Percentiles rank a stretch among this genome's conserved stretches.
Evolutionary conservation across 2,329 filamentous ascomycete species (phyloP).

Genomic region (Pezizomycotina sp.): DNA sequence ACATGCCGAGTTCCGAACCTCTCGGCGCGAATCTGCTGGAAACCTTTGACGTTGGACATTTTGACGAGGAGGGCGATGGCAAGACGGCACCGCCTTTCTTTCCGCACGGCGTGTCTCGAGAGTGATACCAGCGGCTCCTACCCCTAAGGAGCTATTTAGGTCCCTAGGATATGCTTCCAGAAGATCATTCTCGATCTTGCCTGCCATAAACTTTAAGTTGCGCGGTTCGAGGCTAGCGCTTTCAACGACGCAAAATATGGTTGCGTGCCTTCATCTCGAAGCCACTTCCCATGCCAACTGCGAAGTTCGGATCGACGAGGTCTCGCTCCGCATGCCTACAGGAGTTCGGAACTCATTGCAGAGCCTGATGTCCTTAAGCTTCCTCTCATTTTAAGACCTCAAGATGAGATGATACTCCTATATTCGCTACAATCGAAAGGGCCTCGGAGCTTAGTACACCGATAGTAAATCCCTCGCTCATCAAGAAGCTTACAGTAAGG

Average conservation of each 20-base stretch:
- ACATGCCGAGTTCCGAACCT: constrained; percentile 51
- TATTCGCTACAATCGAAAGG: constrained; percentile 48
- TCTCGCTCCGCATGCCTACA: too few relatives aligned
- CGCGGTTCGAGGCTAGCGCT: constrained; percentile 47
- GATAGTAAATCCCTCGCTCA: constrained; percentile 35
- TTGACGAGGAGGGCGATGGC: constrained; percentile 45
- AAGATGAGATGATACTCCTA: constrained; percentile 56
- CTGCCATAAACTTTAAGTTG: constrained; percentile 55
- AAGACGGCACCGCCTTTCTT: constrained; percentile 46
- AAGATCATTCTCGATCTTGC: constrained; percentile 47
- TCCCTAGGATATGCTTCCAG: constrained; percentile 49
- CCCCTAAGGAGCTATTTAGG: constrained; percentile 42
- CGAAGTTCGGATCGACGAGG: too few relatives aligned
- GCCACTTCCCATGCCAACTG: constrained; percentile 54
- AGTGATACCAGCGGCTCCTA: constrained; percentile 50
- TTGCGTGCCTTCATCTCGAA: constrained; percentile 58
- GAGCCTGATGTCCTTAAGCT: constrained; percentile 28
- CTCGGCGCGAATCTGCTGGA: constrained; percentile 62
- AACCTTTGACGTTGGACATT: too few relatives aligned
- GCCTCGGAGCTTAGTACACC: constrained; percentile 33
- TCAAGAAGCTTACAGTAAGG: constrained; percentile 44
- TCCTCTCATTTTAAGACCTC: constrained; percentile 12
- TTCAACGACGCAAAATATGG: constrained; percentile 42
- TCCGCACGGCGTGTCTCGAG: constrained; percentile 60
- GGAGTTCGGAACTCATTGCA: constrained; percentile 16